Conservation (phyloP, 169 alveolate genomes). For the Cryptosporidium meleagridis region DNA sequence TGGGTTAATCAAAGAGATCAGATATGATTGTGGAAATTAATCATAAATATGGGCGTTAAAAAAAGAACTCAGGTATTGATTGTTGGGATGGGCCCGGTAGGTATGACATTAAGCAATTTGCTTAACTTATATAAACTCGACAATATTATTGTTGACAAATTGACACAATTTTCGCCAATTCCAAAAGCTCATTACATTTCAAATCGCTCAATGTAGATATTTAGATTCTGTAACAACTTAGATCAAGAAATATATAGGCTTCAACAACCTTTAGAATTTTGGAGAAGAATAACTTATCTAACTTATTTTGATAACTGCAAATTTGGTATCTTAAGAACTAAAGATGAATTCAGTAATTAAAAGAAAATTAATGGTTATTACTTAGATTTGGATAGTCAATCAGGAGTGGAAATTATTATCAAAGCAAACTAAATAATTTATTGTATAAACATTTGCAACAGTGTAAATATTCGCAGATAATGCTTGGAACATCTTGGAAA, state of each 20-base stretch:
- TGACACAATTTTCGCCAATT: slow-evolving; percentile 79
- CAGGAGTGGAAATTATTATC: not conserved
- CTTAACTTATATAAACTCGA: slow-evolving; percentile 86
- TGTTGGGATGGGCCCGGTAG: slow-evolving; percentile 96
- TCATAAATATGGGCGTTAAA: not conserved
- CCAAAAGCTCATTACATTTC: slow-evolving; percentile 93
- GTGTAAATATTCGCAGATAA: not conserved
- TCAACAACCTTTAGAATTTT: slow-evolving; percentile 8
- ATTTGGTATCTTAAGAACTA: not conserved
- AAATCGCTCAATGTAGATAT: slow-evolving; percentile 91
- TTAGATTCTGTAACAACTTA: slow-evolving; percentile 1
- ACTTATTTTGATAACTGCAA: not conserved
- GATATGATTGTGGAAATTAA: not conserved
- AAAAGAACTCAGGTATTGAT: slow-evolving; percentile 80
- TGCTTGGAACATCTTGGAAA: not conserved
- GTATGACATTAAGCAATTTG: slow-evolving; percentile 89
- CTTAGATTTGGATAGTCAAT: not conserved
- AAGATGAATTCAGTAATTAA: not conserved
- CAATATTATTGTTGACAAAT: slow-evolving; percentile 84
- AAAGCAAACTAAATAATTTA: slow-evolving; percentile 2
- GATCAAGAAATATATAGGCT: not conserved
- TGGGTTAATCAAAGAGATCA: not conserved
- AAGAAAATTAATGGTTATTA: not conserved
- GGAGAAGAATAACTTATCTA: slow-evolving; percentile 13
- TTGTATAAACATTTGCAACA: not conserved